Conservation (phyloP, 257 asterid species). For the Gentiana macrophylla region DNA sequence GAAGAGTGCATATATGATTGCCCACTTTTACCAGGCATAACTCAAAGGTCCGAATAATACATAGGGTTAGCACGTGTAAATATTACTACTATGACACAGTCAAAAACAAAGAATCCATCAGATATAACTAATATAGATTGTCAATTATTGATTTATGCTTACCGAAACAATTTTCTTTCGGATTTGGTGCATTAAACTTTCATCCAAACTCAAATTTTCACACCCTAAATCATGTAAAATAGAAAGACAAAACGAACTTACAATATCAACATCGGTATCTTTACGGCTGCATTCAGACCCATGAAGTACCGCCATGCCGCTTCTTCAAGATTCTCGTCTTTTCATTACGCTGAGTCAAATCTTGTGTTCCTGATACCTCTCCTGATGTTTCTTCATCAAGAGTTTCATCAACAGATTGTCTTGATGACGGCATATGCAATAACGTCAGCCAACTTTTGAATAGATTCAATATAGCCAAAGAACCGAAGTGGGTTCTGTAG, state of each 20-base stretch:
- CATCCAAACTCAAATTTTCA: background rate
- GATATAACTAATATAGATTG: too few relatives aligned
- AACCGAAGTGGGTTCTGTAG: conserved; percentile 35
- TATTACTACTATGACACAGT: too few relatives aligned
- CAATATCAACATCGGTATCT: conserved; percentile 64
- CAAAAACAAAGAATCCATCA: too few relatives aligned
- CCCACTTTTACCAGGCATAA: too few relatives aligned
- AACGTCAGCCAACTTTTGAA: conserved; percentile 68
- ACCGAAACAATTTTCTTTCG: background rate
- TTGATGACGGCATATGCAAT: conserved; percentile 37
- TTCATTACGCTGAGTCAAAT: conserved; percentile 29
- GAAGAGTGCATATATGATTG: too few relatives aligned
- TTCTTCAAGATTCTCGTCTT: conserved; percentile 25
- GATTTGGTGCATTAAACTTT: background rate
- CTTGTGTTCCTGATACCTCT: conserved; percentile 30
- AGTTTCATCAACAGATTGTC: conserved; percentile 28
- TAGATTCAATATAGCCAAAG: conserved; percentile 55
- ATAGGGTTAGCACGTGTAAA: too few relatives aligned
- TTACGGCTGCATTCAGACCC: conserved; percentile 60
- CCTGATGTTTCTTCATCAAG: conserved; percentile 33
- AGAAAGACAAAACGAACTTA: conserved; percentile 30
- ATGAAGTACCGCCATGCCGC: conserved; percentile 46
- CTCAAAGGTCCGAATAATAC: too few relatives aligned
- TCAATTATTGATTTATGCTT: background rate
- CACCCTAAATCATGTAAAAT: conserved; percentile 7